Evolutionary conservation across 345 rosid species (phyloP).

Genomic region (Jatropha curcas): DNA sequence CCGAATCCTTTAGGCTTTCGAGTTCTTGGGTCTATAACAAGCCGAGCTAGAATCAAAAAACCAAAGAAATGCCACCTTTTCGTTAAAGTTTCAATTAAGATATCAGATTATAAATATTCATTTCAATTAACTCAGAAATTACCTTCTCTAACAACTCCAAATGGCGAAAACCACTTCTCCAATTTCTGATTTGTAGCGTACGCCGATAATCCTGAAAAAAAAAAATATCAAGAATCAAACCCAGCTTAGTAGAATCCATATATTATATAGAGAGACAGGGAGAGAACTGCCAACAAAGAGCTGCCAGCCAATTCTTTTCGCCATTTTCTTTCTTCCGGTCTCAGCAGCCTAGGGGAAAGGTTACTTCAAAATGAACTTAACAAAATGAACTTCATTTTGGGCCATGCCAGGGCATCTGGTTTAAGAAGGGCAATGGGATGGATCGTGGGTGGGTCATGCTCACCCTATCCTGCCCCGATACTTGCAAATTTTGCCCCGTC

Average conservation of each 20-base stretch:
- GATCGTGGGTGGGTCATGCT: too few relatives aligned
- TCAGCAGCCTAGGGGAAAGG: too few relatives aligned
- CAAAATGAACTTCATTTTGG: too few relatives aligned
- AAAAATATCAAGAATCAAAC: neutral
- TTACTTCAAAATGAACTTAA: too few relatives aligned
- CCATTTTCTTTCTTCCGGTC: constrained; percentile 32
- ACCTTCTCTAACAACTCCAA: constrained; percentile 47
- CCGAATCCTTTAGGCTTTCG: constrained; percentile 76
- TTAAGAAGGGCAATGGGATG: too few relatives aligned
- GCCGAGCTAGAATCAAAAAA: constrained; percentile 41
- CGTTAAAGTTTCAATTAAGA: too few relatives aligned
- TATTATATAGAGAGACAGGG: neutral
- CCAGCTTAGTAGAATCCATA: neutral
- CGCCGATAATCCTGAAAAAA: constrained; percentile 37
- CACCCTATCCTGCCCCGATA: too few relatives aligned
- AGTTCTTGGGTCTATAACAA: constrained; percentile 48
- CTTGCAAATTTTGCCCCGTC: too few relatives aligned
- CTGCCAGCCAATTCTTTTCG: constrained; percentile 36
- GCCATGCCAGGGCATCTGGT: too few relatives aligned
- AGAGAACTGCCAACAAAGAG: constrained; percentile 57
- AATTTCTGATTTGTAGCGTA: constrained; percentile 37
- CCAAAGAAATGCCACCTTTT: neutral
- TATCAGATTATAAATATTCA: too few relatives aligned
- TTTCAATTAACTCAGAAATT: neutral
- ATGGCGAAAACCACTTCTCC: constrained; percentile 38